Percentiles rank a stretch among this genome's conserved stretches.
Conservation (phyloP, 148 eudicot species). For the Fallopia convolvulus region DNA sequence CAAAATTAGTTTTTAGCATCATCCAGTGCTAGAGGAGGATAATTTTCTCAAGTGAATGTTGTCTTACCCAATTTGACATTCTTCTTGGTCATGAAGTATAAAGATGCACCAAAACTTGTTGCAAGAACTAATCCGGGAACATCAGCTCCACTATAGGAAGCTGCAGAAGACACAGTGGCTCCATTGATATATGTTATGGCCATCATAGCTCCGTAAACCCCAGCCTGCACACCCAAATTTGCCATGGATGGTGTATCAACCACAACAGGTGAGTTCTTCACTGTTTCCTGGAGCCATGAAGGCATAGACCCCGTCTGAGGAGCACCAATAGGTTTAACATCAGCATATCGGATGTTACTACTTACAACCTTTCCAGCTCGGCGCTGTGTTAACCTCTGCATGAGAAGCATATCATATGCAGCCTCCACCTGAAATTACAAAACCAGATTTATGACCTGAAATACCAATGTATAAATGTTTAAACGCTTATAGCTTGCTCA, state of each 20-base stretch:
- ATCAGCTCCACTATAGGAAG: constrained; percentile 67
- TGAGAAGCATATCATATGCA: constrained; percentile 96
- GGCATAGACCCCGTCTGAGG: constrained; percentile 63
- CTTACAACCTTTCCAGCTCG: constrained; percentile 92
- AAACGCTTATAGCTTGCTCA: neutral
- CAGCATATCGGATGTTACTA: constrained; percentile 82
- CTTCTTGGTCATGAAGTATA: constrained; percentile 86
- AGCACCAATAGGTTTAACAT: constrained; percentile 68
- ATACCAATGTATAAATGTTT: neutral
- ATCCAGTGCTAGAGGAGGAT: neutral
- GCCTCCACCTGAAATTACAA: constrained; percentile 62
- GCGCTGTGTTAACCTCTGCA: constrained; percentile 89
- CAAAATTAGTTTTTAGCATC: neutral
- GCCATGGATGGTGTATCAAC: constrained; percentile 61
- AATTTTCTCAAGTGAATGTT: neutral
- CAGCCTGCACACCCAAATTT: constrained; percentile 79
- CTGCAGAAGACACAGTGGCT: constrained; percentile 45
- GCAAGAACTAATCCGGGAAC: constrained; percentile 91
- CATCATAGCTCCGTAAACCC: constrained; percentile 95
- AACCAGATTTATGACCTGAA: neutral
- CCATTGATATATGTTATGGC: constrained; percentile 79
- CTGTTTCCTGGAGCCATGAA: constrained; percentile 61
- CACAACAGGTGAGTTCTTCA: constrained; percentile 43
- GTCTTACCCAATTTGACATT: constrained; percentile 78
- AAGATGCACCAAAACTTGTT: constrained; percentile 87